These are phyloP conservation scores for Zygnema cylindricum DNA, from an alignment of 139 green algal genomes.

Conservation along the genomic window DNA sequence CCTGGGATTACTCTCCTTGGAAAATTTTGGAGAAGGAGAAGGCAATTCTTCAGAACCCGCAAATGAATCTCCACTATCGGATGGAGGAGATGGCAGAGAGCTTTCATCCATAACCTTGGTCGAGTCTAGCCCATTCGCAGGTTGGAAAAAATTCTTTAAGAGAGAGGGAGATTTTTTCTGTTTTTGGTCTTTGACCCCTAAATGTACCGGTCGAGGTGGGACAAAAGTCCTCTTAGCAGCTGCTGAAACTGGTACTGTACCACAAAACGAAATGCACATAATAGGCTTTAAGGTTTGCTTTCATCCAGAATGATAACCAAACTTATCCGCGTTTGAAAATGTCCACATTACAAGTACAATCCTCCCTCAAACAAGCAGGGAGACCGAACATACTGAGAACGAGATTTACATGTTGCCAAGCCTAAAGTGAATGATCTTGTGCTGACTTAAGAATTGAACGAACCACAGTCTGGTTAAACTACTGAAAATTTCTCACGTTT, in stretches of 20 bases:
- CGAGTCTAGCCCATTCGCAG: not conserved
- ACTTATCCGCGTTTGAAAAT: not conserved
- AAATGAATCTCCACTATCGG: not conserved
- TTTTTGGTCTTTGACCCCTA: too few species aligned
- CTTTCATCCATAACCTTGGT: not conserved
- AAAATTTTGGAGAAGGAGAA: too few species aligned
- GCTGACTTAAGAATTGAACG: not conserved
- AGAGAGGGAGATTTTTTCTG: not conserved
- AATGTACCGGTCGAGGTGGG: not conserved
- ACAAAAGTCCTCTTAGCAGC: conserved; percentile 11
- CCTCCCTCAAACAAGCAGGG: not conserved
- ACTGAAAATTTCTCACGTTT: not conserved
- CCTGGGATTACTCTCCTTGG: too few species aligned
- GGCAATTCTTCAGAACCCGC: too few species aligned
- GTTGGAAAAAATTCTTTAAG: not conserved
- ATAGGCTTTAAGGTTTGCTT: not conserved
- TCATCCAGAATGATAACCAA: not conserved
- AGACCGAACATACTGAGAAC: not conserved
- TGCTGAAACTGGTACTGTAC: conserved; percentile 9
- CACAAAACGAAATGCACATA: not conserved
- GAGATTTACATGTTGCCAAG: not conserved
- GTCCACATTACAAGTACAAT: not conserved
- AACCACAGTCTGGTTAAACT: not conserved
- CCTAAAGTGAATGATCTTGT: not conserved
- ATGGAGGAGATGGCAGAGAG: not conserved